Evolutionary conservation across 1,139 yeast species (phyloP), one percentile per base, ranked within the genome.

Genomic region (Hansenula sp.): DNA sequence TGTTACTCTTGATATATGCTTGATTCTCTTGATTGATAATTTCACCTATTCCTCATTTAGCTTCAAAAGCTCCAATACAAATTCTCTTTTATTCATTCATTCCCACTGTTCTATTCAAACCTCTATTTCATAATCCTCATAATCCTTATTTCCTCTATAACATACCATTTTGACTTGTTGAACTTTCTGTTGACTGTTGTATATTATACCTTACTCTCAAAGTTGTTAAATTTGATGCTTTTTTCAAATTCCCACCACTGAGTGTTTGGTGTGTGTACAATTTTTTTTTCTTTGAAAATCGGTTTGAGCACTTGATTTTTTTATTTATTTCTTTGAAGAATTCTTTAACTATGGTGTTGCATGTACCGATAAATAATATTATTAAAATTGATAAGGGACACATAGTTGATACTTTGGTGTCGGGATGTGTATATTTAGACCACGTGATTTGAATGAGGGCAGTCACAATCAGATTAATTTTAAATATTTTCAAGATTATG

Each of bases 91-190:
- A 21, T 21, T 7, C 24, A 7, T 21, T 21, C 6, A 7, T 9
- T 21, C 24, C 9, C 9, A 21, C 24, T 21, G 9, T 21, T n/a
- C n/a, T n/a, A n/a, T n/a, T n/a, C 17, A 17, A 6, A 6, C 8
- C 18, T 6, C 18, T 20, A 24, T 19, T 20, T 9, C 22, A 30
- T n/a, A 6, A 28, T 9, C 6, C 30, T 9, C 3, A 6, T 16
- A 19, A 20, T 25, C 20, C 29, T 16, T 16, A 16, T 4, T 9
- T 8, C 6, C 4, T 14, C 29, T 14, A 4, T 3, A 10, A 33
- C 35, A 33, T 33, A 33, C 35, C 35, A 33, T 33, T 33, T 33
- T 33, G 21, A 33, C 24, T 33, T 33, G n/a, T 33, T 33, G 35
- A 33, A 33, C 35, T 33, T 33, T n/a, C n/a, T n/a, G n/a, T n/a